Evolutionary conservation across 2,329 filamentous ascomycete species (phyloP).

Genomic region (Scleromitrula shiraiana): DNA sequence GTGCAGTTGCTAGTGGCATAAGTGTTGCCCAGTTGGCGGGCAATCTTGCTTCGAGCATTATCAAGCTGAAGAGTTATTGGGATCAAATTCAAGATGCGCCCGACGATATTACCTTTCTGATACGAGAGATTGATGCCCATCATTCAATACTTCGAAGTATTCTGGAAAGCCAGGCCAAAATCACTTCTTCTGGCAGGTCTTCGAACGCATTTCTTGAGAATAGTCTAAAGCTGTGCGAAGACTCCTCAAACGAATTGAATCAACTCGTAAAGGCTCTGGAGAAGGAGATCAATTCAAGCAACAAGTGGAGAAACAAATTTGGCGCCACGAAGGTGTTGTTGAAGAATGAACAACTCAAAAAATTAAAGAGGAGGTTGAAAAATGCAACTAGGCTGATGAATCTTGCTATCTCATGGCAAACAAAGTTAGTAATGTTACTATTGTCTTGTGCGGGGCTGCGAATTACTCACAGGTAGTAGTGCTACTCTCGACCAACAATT

Average conservation of each 20-base stretch:
- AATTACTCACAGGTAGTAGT: background rate
- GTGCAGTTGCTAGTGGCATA: constrained; percentile 11
- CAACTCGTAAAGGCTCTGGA: constrained; percentile 1
- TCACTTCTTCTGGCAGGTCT: background rate
- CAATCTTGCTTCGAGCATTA: constrained; percentile 7
- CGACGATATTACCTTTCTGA: constrained; percentile 4
- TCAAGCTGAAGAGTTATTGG: constrained; percentile 16
- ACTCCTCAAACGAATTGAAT: constrained; percentile 4
- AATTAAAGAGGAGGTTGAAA: constrained; percentile 9
- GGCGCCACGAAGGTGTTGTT: constrained; percentile 9
- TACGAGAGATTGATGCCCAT: constrained; percentile 10
- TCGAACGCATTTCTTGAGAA: background rate
- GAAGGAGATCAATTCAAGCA: constrained; percentile 5
- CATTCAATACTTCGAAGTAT: constrained; percentile 8
- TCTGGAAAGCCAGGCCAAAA: constrained; percentile 3
- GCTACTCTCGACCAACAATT: background rate
- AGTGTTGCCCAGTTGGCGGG: constrained; percentile 10
- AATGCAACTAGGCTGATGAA: constrained; percentile 6
- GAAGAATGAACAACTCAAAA: constrained; percentile 12
- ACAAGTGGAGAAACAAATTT: constrained; percentile 7
- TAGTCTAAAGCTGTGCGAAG: constrained; percentile 10
- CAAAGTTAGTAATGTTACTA: background rate
- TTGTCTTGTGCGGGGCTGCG: background rate
- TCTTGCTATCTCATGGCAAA: constrained; percentile 11
- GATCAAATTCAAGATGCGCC: constrained; percentile 15